phyloP scores from a whole-genome alignment of 352 stramenopile genomes.

The Pythium volutum region DNA sequence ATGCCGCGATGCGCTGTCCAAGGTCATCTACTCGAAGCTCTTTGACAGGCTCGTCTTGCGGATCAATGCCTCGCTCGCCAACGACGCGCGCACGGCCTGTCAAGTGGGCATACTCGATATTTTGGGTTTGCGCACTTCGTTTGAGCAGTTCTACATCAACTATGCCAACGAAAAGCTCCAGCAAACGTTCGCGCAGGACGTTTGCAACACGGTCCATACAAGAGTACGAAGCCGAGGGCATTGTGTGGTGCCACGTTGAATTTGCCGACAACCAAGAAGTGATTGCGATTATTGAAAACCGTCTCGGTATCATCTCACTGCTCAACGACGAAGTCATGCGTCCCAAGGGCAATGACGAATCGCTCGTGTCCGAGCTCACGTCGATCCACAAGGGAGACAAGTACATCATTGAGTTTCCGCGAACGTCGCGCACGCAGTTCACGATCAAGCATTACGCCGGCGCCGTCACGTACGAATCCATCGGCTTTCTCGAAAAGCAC shows the following conservation, averaged over 20 bases:
- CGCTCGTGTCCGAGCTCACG: slow-evolving; percentile 71
- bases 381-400: slow-evolving; percentile 77
- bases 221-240: slow-evolving; percentile 88
- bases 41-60: slow-evolving; percentile 96
- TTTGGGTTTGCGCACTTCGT: slow-evolving; percentile 93
- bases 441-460: slow-evolving; percentile 94
- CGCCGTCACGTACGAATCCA: slow-evolving; percentile 89
- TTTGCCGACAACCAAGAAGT: slow-evolving; percentile 90
- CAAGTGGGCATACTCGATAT: slow-evolving; percentile 93
- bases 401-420: slow-evolving; percentile 77
- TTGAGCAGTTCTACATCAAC: slow-evolving; percentile 94
- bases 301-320: slow-evolving; percentile 86
- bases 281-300: slow-evolving; percentile 83
- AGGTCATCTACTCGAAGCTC: slow-evolving; percentile 94
- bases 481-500: slow-evolving; percentile 95
- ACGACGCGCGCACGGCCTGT: slow-evolving; percentile 49
- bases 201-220: slow-evolving; percentile 89
- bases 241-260: slow-evolving; percentile 93
- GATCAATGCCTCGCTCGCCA: slow-evolving; percentile 75
- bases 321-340: slow-evolving; percentile 89
- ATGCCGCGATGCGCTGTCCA: slow-evolving; percentile 92
- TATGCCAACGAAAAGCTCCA: slow-evolving; percentile 92
- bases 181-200: slow-evolving; percentile 90
- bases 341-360: slow-evolving; percentile 83
- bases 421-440: slow-evolving; percentile 83